phyloP scores from a whole-genome alignment of 352 stramenopile genomes.

The Pythium aristosporum region DNA sequence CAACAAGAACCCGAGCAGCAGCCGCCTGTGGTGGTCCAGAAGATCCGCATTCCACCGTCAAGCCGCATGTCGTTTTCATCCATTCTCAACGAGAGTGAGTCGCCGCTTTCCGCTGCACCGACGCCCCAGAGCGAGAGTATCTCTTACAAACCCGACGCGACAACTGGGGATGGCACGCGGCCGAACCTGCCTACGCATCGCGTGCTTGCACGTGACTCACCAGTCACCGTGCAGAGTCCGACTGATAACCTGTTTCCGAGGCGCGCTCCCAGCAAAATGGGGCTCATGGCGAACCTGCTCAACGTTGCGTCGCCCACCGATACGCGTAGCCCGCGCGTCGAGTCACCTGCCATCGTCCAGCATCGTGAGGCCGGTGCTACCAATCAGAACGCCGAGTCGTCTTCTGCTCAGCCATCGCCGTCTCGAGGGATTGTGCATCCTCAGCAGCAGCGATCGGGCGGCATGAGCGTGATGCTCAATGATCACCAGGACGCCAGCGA shows the following conservation, averaged over 20 bases:
- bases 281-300: slow-evolving; percentile 76
- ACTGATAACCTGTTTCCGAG: slow-evolving; percentile 58
- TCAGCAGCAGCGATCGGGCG: slow-evolving; percentile 13
- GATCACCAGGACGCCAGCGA: slow-evolving; percentile 23
- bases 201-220: slow-evolving; percentile 19
- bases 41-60: slow-evolving; percentile 36
- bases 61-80: slow-evolving; percentile 90
- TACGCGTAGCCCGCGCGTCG: slow-evolving; percentile 30
- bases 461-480: slow-evolving; percentile 22
- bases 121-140: slow-evolving; percentile 31
- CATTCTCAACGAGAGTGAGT: slow-evolving; percentile 86
- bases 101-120: slow-evolving; percentile 45
- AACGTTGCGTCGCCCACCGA: slow-evolving; percentile 68
- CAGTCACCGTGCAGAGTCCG: slow-evolving; percentile 39
- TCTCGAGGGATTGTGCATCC: slow-evolving; percentile 7
- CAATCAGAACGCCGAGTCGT: slow-evolving; percentile 2
- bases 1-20: slow-evolving; percentile 16
- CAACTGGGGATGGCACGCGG: slow-evolving; percentile 8
- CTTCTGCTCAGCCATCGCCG: slow-evolving; percentile 5
- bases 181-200: slow-evolving; percentile 26
- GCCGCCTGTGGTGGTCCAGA: slow-evolving; percentile 10
- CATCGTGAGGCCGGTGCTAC: background rate
- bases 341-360: slow-evolving; percentile 33
- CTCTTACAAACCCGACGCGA: slow-evolving; percentile 8
- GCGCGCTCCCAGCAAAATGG: slow-evolving; percentile 53